Base-by-base conservation (phyloP, 1,284 basidiomycete species). In the Austroboletus rostrupii region DNA sequence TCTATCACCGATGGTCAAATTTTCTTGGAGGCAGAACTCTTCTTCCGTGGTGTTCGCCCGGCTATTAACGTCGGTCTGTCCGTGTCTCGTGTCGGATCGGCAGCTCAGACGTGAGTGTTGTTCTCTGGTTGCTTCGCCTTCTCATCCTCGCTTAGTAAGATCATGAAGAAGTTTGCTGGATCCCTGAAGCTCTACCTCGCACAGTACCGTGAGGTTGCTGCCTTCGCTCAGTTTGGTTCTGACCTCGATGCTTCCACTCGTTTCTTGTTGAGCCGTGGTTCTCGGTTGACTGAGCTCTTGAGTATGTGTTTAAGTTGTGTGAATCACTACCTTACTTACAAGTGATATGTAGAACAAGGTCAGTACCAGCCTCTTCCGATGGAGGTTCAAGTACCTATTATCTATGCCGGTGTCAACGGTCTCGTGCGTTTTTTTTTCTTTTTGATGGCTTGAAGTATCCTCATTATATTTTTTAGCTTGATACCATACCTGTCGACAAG, bases 51-150 rank as follows among this genome's bases (percentile, higher is more conserved):
- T 89, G 89, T 97, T 66, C 91, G 94, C 72, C 95, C 95, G 57
- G 96, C 96, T 63, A 97, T 98, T 75, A 98, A 98, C 80, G 96
- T 99, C 81, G 96, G 96, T 96, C 91, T 99, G 57, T 99, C 96
- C 56, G 96, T 99, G 64, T 99, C 96, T 59, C 96, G 96, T 86
- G 96, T 99, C 79, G 96, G 96, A 71, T 98, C 96, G 47, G 95
- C 96, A 68, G 96, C 96, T 69, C 96, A 99, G 81, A 97, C 94
- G 88, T 92, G 63, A 61, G 83, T 74, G 19, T 14, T 39, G 46
- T 36, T 20, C 35, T 32, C 12, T 23, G 8, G 48, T 13, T 41
- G 42, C n/a, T 40, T 31, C 53, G 37, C 21, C 47, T 61, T 28
- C 47, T 9, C 35, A 19, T 43, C 7, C 8, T 20, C 46, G 59